Evolutionary conservation across 352 stramenopile genomes (phyloP).

Genomic region (Globisporangium spinosum): DNA sequence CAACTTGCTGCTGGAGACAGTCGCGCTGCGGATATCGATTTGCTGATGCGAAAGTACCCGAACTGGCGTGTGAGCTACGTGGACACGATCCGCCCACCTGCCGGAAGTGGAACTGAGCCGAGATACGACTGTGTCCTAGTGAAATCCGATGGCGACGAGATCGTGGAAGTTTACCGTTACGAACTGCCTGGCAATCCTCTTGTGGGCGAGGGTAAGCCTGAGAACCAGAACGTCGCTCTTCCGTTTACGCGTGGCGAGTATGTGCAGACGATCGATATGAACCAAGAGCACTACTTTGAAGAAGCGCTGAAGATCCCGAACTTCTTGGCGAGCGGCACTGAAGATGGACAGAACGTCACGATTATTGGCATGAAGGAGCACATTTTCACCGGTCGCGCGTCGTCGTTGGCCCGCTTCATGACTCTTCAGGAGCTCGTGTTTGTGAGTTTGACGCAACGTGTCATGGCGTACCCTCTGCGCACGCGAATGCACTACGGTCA

Average conservation of each 20-base stretch:
- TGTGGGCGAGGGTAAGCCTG: slow-evolving; percentile 81
- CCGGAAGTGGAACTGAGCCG: slow-evolving; percentile 58
- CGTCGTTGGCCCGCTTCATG: slow-evolving; percentile 85
- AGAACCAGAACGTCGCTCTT: slow-evolving; percentile 87
- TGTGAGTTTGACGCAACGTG: slow-evolving; percentile 82
- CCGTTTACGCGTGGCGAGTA: slow-evolving; percentile 86
- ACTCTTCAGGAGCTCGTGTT: slow-evolving; percentile 87
- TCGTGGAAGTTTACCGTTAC: slow-evolving; percentile 87
- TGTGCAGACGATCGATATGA: slow-evolving; percentile 90
- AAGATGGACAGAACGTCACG: slow-evolving; percentile 60
- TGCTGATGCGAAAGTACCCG: slow-evolving; percentile 95
- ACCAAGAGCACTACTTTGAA: slow-evolving; percentile 89
- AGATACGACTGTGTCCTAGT: slow-evolving; percentile 81
- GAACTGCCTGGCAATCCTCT: slow-evolving; percentile 80
- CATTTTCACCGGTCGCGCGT: slow-evolving; percentile 86
- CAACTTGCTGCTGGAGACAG: slow-evolving; percentile 67
- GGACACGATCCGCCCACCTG: slow-evolving; percentile 72
- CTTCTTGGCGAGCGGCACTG: slow-evolving; percentile 72
- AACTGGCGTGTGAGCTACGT: slow-evolving; percentile 91
- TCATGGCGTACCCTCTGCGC: slow-evolving; percentile 69
- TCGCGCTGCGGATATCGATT: slow-evolving; percentile 94
- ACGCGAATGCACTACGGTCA: slow-evolving; percentile 88
- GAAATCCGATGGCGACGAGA: slow-evolving; percentile 81
- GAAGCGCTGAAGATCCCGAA: slow-evolving; percentile 89
- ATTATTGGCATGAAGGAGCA: slow-evolving; percentile 90